A percentile compares a stretch with the other conserved stretches of the same genome.
phyloP scores from a whole-genome alignment of 306 rosid genomes.

The Lathyrus sativus region DNA sequence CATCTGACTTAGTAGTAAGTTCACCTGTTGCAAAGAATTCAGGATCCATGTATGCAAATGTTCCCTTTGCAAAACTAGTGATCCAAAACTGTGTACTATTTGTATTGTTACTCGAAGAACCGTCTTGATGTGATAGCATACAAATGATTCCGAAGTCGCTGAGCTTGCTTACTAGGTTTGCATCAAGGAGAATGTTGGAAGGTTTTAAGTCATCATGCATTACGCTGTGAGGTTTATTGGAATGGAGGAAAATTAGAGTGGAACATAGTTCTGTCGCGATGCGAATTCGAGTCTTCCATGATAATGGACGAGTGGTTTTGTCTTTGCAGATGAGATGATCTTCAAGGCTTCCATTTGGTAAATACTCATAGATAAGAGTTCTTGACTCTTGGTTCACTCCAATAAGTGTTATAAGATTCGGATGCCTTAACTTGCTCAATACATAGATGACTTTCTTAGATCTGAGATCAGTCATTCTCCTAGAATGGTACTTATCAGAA shows the following conservation, averaged over 20 bases:
- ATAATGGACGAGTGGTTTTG: constrained; percentile 57
- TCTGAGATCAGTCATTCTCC: no score
- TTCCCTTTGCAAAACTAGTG: no score
- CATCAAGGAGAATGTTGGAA: constrained; percentile 74
- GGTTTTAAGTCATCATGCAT: constrained; percentile 90
- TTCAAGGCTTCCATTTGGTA: constrained; percentile 87
- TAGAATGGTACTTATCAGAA: no score
- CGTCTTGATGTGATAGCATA: constrained; percentile 43
- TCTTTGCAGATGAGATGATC: constrained; percentile 77
- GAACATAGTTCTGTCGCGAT: constrained; percentile 79
- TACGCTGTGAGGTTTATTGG: constrained; percentile 71
- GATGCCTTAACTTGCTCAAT: constrained; percentile 79
- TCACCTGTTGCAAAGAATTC: no score
- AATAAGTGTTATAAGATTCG: constrained; percentile 77
- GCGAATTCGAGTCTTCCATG: constrained; percentile 83
- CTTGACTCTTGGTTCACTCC: constrained; percentile 74
- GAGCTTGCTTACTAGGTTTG: constrained; percentile 71
- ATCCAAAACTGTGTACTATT: no score
- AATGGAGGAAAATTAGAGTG: constrained; percentile 84
- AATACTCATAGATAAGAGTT: constrained; percentile 79
- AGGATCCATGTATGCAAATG: no score
- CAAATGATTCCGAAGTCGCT: constrained; percentile 80
- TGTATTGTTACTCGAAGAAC: no score
- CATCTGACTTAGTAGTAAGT: no score
- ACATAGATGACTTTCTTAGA: no score